Conservation (phyloP, 2,329 filamentous ascomycete genomes). For the Sclerotinia trifoliorum region DNA sequence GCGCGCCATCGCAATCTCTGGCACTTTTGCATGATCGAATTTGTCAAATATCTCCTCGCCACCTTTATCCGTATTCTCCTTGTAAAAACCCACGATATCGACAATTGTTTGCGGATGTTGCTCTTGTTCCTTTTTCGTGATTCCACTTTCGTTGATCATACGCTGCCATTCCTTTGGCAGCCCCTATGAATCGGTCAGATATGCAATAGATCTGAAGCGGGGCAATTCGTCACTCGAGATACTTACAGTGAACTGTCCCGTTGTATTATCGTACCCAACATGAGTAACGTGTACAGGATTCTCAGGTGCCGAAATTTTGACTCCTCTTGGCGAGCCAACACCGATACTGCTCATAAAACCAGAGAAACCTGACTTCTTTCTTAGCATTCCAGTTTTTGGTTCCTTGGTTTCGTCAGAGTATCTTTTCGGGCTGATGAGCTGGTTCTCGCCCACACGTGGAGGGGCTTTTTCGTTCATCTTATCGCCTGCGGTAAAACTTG, state of each 20-base stretch:
- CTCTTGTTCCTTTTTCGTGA: conserved; percentile 92
- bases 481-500: conserved; percentile 59
- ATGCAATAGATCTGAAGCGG: not conserved
- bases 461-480: conserved; percentile 50
- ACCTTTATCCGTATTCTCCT: conserved; percentile 79
- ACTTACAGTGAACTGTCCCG: conserved; percentile 86
- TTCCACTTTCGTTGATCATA: conserved; percentile 90
- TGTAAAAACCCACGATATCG: conserved; percentile 95
- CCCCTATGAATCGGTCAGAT: conserved; percentile 55
- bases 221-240: not conserved
- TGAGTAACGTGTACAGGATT: conserved; percentile 98
- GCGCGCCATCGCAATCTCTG: conserved; percentile 48
- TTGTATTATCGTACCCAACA: conserved; percentile 94
- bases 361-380: conserved; percentile 87
- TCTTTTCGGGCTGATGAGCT: conserved; percentile 60
- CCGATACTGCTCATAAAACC: conserved; percentile 79
- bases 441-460: conserved; percentile 46
- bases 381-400: conserved; percentile 57
- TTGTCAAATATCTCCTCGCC: conserved; percentile 89
- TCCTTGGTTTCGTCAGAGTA: conserved; percentile 76
- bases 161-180: conserved; percentile 98
- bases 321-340: conserved; percentile 82
- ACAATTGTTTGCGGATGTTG: conserved; percentile 95
- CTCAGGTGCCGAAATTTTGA: conserved; percentile 94
- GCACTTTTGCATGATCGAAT: conserved; percentile 79